Evolutionary conservation across 345 rosid species (phyloP), one percentile per base, ranked within the genome.

Genomic region (Linum lewisii): DNA sequence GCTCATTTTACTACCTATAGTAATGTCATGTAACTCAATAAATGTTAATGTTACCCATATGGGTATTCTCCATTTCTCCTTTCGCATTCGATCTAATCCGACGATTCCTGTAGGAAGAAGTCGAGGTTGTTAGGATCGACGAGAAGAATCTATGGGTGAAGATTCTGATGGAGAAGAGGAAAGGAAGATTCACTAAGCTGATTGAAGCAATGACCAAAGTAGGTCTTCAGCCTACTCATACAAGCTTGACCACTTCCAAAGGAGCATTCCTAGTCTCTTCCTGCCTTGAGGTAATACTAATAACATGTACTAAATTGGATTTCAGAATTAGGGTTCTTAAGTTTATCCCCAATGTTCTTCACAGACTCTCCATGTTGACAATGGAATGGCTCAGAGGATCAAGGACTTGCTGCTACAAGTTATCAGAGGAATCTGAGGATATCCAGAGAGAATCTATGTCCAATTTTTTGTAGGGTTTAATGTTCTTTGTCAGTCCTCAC

Each of bases 91-190:
- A n/a, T n/a, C n/a, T 29, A 29, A 29, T 29, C 34, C 34, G 34
- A 29, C 34, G 34, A 29, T 29, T 29, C 7, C 7, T 29, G 34
- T 24, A 93, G 94, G 87, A 86, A 66, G 75, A 81, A 61, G 86
- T 87, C 67, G 58, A 75, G 61, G 84, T 93, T 68, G 73, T 62
- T 53, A 58, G 55, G 3, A 73, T 85, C 8, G 80, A 78, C 52
- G 84, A 74, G 58, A 72, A 74, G 19, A 87, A 78, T 71, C 68
- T 75, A 32, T 81, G 90, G 94, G 78, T 89, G 42, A 93, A 82
- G 84, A 81, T 93, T 20, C 37, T 72, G 21, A 53, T 77, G 24
- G 80, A 71, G 79, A 85, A 84, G 73, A 85, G 62, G 70, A 58
- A 16, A 38, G 83, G 90, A 11, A 64, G 76, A n/a, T 79, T 93